Percentiles rank a stretch among this genome's conserved stretches.
These are phyloP conservation scores for Plasmodium cynomolgi DNA, from an alignment of 169 alveolate genomes.

Conservation along the genomic window DNA sequence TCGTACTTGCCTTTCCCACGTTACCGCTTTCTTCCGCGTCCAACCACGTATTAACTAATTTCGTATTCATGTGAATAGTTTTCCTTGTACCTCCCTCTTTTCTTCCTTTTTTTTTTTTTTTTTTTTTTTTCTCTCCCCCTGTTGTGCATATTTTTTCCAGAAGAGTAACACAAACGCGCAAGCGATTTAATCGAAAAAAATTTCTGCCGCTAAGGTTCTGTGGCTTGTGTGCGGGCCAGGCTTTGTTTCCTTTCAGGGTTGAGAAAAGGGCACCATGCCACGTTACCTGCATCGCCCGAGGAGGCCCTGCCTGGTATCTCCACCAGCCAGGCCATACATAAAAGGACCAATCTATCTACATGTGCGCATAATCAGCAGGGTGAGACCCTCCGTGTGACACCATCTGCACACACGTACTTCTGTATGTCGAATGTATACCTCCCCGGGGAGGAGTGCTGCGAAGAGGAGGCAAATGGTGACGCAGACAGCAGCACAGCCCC, in stretches of 20 bases:
- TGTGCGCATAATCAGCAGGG: not conserved
- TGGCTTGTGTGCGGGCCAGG: not conserved
- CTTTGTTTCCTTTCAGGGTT: not conserved
- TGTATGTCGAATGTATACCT: not conserved
- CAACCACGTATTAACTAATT: not conserved
- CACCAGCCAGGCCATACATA: not conserved
- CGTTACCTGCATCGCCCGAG: no score
- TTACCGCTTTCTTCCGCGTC: not conserved
- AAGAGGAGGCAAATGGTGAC: not conserved
- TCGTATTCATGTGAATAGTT: not conserved
- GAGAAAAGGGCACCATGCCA: not conserved
- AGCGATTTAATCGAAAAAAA: not conserved
- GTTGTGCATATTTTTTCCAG: not conserved
- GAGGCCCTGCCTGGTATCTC: not conserved
- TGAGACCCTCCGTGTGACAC: not conserved
- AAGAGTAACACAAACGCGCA: not conserved
- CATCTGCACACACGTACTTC: not conserved
- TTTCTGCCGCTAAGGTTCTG: not conserved
- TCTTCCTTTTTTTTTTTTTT: not conserved
- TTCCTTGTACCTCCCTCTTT: not conserved
- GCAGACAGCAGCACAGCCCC: not conserved
- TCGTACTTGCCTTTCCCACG: not conserved
- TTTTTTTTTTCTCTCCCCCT: not conserved
- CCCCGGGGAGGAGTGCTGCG: not conserved
- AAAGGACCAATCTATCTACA: not conserved